These are phyloP conservation scores for Fusarium paranaense DNA, from an alignment of 2,329 filamentous ascomycete genomes.

Conservation along the genomic window DNA sequence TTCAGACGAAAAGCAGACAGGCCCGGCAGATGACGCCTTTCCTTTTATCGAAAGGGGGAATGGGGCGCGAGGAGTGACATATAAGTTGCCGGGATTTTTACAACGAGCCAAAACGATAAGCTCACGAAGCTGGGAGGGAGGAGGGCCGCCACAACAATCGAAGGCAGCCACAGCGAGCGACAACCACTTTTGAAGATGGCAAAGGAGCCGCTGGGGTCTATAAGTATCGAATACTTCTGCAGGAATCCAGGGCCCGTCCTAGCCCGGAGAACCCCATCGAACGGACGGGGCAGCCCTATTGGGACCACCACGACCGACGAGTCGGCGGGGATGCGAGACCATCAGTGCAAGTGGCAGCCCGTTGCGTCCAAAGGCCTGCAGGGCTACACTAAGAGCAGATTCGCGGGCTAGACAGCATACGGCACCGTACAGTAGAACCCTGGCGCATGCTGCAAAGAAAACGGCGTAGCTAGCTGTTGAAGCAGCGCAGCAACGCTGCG, in stretches of 20 bases:
- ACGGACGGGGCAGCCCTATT: conserved; percentile 41
- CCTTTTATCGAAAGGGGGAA: conserved; percentile 41
- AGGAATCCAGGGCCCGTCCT: conserved; percentile 25
- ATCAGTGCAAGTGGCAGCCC: conserved; percentile 29
- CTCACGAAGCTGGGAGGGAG: conserved; percentile 16
- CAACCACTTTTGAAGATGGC: conserved; percentile 26
- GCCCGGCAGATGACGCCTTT: conserved; percentile 36
- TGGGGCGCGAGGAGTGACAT: conserved; percentile 33
- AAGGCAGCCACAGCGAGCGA: conserved; percentile 35
- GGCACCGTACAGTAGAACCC: conserved; percentile 2
- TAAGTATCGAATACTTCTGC: conserved; percentile 41
- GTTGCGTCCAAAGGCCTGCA: conserved; percentile 27
- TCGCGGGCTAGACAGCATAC: conserved; percentile 21
- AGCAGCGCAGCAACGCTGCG: neutral
- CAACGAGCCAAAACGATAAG: conserved; percentile 29
- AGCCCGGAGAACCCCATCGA: conserved; percentile 32
- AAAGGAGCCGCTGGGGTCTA: conserved; percentile 35
- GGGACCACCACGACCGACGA: conserved; percentile 27
- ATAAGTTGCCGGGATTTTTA: conserved; percentile 32
- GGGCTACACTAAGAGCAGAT: conserved; percentile 37
- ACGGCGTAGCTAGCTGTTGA: conserved; percentile 20
- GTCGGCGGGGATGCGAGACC: conserved; percentile 28
- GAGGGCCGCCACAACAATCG: conserved; percentile 30
- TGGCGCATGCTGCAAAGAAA: conserved; percentile 33
- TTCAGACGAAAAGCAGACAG: conserved; percentile 27